Evolutionary conservation across 2,329 filamentous ascomycete genomes (phyloP), one percentile per base, ranked within the genome.

Genomic region (Fusarium albidum): DNA sequence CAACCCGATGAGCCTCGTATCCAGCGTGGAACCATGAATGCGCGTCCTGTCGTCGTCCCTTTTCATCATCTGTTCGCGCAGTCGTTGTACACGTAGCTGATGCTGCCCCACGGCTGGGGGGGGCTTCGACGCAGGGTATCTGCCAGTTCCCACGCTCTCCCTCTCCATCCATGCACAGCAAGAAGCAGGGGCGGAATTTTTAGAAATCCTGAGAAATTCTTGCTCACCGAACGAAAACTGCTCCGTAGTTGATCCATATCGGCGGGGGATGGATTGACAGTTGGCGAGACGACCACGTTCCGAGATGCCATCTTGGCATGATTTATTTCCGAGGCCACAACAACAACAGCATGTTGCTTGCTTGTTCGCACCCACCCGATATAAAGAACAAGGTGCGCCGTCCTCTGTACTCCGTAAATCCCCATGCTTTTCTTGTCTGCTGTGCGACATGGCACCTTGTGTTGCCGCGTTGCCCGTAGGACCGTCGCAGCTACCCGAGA

Each of bases 1-100:
- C 39, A 44, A 61, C 41, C 56, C 45, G 47, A 55, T 48, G 47
- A 55, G 45, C 29, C 57, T 64, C 61, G 61, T 64, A 59, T 64
- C 40, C 31, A 31, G 35, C 42, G 47, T 12, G n/a, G 13, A 15
- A 11, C 31, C 8, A 17, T 14, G 18, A 17, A 31, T 12, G 38
- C 41, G 15, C 13, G 32, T 50, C 31, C 13, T 21, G n/a, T n/a
- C n/a, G n/a, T n/a, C n/a, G n/a, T n/a, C n/a, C 29, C 33, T 27
- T 18, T 31, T 38, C 37, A 37, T 45, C 15, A 21, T 33, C 27
- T 26, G 34, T 33, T 43, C 37, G 38, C 31, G 25, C 39, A 21
- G 17, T 21, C 15, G 14, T 42, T 45, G 47, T 63, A 61, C 59
- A 63, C 59, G 56, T 63, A 55, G 48, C 38, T 26, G 17, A 43